Conservation (phyloP, 345 rosid genomes). For the Alliaria petiolata region DNA sequence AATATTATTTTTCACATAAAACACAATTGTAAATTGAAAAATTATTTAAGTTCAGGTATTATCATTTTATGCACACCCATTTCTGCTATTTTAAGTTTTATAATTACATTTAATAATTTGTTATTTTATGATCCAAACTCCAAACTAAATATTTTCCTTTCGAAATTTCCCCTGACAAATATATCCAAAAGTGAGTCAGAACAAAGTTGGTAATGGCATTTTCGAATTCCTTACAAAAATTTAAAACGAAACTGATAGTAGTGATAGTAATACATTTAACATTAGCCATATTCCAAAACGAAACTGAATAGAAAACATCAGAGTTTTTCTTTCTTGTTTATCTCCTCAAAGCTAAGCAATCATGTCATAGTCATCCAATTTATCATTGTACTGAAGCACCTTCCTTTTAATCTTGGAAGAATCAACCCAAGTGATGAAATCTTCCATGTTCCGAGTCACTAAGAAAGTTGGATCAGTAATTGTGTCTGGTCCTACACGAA, state of each 20-base stretch:
- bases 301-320: neutral
- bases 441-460: conserved; percentile 91
- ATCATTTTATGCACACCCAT: too few species aligned
- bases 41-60: too few species aligned
- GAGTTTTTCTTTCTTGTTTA: neutral
- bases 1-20: too few species aligned
- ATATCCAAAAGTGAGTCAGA: neutral
- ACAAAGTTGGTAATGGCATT: neutral
- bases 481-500: conserved; percentile 90
- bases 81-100: too few species aligned
- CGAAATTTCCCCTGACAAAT: neutral
- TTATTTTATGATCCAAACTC: too few species aligned
- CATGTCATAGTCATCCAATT: conserved; percentile 81
- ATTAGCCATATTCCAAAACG: neutral
- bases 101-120: too few species aligned
- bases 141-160: too few species aligned
- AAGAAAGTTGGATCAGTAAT: conserved; percentile 85
- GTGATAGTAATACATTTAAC: neutral
- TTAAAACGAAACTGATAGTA: neutral
- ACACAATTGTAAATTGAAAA: too few species aligned
- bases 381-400: conserved; percentile 81
- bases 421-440: conserved; percentile 93
- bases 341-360: conserved; percentile 40
- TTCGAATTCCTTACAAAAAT: neutral
- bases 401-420: conserved; percentile 85